Percentiles rank a stretch among this genome's conserved stretches.
Conservation (phyloP, 164 flowering plant genomes). For the Litsea cubeba region DNA sequence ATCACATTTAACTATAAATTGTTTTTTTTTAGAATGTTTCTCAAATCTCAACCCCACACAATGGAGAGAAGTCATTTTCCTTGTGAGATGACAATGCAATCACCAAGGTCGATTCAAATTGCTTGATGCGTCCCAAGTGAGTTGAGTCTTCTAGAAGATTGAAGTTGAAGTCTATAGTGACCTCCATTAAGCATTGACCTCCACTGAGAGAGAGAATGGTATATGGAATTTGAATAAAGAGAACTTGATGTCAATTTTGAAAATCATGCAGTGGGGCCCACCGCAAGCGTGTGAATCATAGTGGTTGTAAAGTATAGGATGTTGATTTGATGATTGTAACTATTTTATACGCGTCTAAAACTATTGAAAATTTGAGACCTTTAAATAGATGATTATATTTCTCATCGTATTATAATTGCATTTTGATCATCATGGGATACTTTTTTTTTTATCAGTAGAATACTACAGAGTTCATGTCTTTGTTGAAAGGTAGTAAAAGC, state of each 20-base stretch:
- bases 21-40: constrained; percentile 1
- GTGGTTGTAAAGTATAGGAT: too few species aligned
- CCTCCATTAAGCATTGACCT: constrained; percentile 3
- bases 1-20: background rate
- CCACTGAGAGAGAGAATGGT: background rate
- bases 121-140: background rate
- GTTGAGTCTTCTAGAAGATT: constrained; percentile 1
- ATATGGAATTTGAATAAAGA: background rate
- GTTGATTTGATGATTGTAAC: too few species aligned
- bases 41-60: background rate
- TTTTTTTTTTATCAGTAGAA: background rate
- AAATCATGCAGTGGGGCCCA: too few species aligned
- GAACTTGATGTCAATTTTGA: background rate
- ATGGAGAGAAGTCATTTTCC: background rate
- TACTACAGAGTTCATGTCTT: background rate
- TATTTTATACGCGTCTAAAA: too few species aligned
- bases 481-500: background rate
- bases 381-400: too few species aligned
- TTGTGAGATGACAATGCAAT: background rate
- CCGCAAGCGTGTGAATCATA: too few species aligned
- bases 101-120: background rate
- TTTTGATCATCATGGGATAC: background rate
- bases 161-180: background rate
- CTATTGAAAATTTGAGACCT: too few species aligned
- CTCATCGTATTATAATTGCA: too few species aligned